Percentiles rank a stretch among this genome's conserved stretches.
phyloP scores from a whole-genome alignment of 257 asterid species.

The Ilex aquifolium region DNA sequence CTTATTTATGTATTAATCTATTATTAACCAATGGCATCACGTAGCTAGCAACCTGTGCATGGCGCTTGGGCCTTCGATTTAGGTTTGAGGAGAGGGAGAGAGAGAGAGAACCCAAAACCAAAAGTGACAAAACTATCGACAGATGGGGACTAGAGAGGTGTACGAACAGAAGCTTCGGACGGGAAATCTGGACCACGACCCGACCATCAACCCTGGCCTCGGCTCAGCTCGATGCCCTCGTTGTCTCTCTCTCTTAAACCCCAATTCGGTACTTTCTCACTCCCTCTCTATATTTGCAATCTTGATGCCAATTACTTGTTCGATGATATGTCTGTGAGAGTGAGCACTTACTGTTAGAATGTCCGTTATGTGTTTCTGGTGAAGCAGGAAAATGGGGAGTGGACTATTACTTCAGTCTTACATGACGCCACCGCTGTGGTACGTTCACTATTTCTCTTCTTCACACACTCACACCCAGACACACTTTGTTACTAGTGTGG shows the following conservation, averaged over 20 bases:
- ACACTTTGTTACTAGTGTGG: no score
- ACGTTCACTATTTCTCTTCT: slow-evolving; percentile 4
- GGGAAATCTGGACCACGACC: slow-evolving; percentile 63
- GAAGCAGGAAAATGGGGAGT: slow-evolving; percentile 47
- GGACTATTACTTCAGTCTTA: slow-evolving; percentile 56
- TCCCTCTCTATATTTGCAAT: neutral
- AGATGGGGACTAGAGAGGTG: slow-evolving; percentile 82
- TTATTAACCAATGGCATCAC: no score
- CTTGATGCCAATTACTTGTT: slow-evolving; percentile 13
- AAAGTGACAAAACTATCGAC: neutral
- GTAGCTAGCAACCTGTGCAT: no score
- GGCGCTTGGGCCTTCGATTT: no score
- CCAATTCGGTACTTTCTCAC: slow-evolving; percentile 21
- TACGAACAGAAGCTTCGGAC: slow-evolving; percentile 70
- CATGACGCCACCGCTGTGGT: slow-evolving; percentile 78
- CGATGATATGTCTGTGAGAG: slow-evolving; percentile 18
- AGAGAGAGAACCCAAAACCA: no score
- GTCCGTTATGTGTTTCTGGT: neutral
- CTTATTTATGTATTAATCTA: no score
- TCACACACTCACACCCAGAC: neutral
- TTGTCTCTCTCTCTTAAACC: slow-evolving; percentile 58
- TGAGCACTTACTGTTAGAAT: neutral
- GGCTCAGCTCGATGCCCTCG: slow-evolving; percentile 84
- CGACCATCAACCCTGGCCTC: slow-evolving; percentile 75
- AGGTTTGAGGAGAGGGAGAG: no score